These are phyloP conservation scores for Phaeosphaeriaceae sp. DNA, from an alignment of 2,329 filamentous ascomycete species.

Conservation along the genomic window DNA sequence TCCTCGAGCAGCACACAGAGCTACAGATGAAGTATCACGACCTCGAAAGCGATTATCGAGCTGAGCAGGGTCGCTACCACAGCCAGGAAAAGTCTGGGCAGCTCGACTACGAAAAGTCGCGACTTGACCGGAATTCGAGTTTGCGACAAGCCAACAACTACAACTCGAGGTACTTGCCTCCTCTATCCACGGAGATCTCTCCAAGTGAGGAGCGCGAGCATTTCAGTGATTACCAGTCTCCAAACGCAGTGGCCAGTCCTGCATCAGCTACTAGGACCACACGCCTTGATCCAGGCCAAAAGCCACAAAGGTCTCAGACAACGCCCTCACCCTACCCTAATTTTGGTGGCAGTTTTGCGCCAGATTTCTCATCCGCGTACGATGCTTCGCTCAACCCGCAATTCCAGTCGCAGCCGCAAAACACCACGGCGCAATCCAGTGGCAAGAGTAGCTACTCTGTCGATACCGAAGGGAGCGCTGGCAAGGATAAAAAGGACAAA, in stretches of 20 bases:
- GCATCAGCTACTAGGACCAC: constrained; percentile 31
- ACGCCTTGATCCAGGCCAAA: constrained; percentile 37
- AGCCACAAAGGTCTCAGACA: constrained; percentile 27
- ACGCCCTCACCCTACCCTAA: constrained; percentile 30
- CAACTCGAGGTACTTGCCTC: constrained; percentile 31
- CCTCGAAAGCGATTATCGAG: constrained; percentile 44
- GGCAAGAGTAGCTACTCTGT: constrained; percentile 52
- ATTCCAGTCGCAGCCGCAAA: constrained; percentile 23
- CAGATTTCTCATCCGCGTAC: constrained; percentile 38
- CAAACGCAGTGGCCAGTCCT: constrained; percentile 32
- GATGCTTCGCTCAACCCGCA: constrained; percentile 40
- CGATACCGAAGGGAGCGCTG: constrained; percentile 44
- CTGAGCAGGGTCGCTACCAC: constrained; percentile 32
- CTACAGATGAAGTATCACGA: constrained; percentile 56
- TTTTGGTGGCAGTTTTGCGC: constrained; percentile 31
- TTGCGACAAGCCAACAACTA: constrained; percentile 27
- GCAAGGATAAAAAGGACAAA: constrained; percentile 51
- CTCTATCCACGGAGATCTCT: constrained; percentile 25
- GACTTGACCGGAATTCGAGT: constrained; percentile 37
- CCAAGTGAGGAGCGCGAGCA: constrained; percentile 37
- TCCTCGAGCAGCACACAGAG: constrained; percentile 60
- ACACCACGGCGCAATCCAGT: constrained; percentile 35
- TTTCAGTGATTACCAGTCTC: constrained; percentile 39
- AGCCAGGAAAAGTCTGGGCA: constrained; percentile 25
- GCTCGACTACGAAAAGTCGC: constrained; percentile 23